Evolutionary conservation across 2,329 filamentous ascomycete species (phyloP).

Genomic region (Fusarium sp.): DNA sequence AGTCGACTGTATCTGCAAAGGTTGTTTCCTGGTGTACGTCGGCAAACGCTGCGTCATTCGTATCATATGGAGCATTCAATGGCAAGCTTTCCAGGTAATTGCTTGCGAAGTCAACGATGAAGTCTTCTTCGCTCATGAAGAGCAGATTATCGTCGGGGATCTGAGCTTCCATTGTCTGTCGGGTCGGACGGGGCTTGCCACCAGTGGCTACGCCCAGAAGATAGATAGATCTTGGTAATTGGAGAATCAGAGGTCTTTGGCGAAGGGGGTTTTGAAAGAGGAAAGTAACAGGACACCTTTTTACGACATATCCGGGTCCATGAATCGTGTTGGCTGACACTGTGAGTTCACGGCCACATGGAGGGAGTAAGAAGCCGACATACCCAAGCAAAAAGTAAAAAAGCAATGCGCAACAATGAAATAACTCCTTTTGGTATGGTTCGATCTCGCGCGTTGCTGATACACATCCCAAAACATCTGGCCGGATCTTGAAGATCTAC

Average conservation of each 20-base stretch:
- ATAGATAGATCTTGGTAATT: not conserved
- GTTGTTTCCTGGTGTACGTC: not conserved
- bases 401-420: not conserved
- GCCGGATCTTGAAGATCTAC: not conserved
- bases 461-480: not conserved
- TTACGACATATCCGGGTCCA: conserved; percentile 16
- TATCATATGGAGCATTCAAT: not conserved
- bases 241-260: not conserved
- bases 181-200: not conserved
- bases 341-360: rapidly evolving
- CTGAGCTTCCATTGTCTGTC: not conserved
- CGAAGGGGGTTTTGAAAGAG: not conserved
- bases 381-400: not conserved
- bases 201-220: not conserved
- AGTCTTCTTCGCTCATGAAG: not conserved
- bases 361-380: not conserved
- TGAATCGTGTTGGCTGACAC: not conserved
- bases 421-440: not conserved
- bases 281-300: conserved; percentile 10
- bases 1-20: not conserved
- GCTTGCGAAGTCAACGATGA: not conserved
- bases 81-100: not conserved
- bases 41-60: conserved; percentile 23
- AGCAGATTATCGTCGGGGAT: not conserved
- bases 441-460: not conserved